A percentile compares a stretch with the other conserved stretches of the same genome.
These are phyloP conservation scores for Cladobotryum protrusum DNA, from an alignment of 2,329 filamentous ascomycete species.

Conservation along the genomic window DNA sequence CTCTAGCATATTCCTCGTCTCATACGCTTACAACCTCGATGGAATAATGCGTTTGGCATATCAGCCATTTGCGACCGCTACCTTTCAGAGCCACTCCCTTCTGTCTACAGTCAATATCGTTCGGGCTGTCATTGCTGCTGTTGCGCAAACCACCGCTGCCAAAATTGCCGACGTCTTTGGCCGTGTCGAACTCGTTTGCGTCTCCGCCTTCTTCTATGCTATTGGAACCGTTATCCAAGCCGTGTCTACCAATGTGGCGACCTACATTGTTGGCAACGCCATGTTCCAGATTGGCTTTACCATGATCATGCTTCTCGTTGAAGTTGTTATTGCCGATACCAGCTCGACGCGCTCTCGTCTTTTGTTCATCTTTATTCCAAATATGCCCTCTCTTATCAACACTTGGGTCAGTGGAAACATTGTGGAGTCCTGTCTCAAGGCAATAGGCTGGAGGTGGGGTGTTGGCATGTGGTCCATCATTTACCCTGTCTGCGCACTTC, in stretches of 20 bases:
- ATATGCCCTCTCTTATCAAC: slow-evolving; percentile 55
- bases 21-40: slow-evolving; percentile 59
- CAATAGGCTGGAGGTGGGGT: slow-evolving; percentile 55
- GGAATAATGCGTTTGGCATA: slow-evolving; percentile 50
- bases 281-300: slow-evolving; percentile 61
- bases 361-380: slow-evolving; percentile 59
- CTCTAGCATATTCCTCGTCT: slow-evolving; percentile 54
- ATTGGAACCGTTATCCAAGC: slow-evolving; percentile 53
- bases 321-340: slow-evolving; percentile 59
- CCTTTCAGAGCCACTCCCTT: slow-evolving; percentile 46
- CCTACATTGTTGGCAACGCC: slow-evolving; percentile 52
- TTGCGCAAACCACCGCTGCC: slow-evolving; percentile 49
- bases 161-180: slow-evolving; percentile 60
- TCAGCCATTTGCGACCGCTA: slow-evolving; percentile 48
- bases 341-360: slow-evolving; percentile 57
- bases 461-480: slow-evolving; percentile 61
- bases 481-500: slow-evolving; percentile 51
- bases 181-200: slow-evolving; percentile 48
- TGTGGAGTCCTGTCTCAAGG: slow-evolving; percentile 39
- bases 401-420: slow-evolving; percentile 59
- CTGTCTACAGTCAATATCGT: slow-evolving; percentile 53
- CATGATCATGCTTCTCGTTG: slow-evolving; percentile 52
- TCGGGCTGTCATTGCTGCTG: slow-evolving; percentile 53
- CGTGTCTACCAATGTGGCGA: slow-evolving; percentile 38
- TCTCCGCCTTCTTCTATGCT: slow-evolving; percentile 57